These are phyloP conservation scores for Bisporella sp. DNA, from an alignment of 2,329 filamentous ascomycete species.

Conservation along the genomic window DNA sequence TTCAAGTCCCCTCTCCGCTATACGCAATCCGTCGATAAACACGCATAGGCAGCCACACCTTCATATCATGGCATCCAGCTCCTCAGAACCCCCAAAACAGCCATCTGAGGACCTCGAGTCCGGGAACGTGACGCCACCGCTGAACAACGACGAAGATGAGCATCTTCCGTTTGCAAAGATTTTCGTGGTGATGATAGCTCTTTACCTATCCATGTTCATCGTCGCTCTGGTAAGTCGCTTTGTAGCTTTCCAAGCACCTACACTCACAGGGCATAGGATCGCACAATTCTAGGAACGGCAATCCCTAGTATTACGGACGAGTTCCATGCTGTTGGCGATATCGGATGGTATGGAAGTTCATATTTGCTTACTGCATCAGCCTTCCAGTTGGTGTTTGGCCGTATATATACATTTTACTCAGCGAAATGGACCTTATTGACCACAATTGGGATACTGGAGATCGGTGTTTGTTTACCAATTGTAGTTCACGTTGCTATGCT, in stretches of 20 bases:
- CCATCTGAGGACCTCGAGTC: conserved; percentile 3
- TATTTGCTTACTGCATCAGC: conserved; percentile 30
- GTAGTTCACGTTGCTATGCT: background rate
- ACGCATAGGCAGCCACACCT: background rate
- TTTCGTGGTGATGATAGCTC: conserved; percentile 36
- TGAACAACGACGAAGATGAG: conserved; percentile 7
- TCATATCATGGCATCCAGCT: background rate
- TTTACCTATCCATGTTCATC: conserved; percentile 40
- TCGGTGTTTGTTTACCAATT: conserved; percentile 20
- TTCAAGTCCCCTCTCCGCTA: no score
- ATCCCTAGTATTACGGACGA: conserved; percentile 32
- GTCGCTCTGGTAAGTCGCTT: conserved; percentile 15
- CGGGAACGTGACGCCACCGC: background rate
- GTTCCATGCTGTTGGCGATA: conserved; percentile 34
- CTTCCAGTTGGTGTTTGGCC: conserved; percentile 23
- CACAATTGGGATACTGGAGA: conserved; percentile 28
- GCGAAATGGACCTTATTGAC: conserved; percentile 24
- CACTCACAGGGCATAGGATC: conserved; percentile 18
- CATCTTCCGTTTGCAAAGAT: conserved; percentile 18
- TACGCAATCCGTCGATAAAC: no score
- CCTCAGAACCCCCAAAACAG: background rate
- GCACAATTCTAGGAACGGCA: conserved; percentile 31
- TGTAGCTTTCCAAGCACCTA: conserved; percentile 1
- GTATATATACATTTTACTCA: conserved; percentile 27
- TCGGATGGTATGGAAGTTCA: conserved; percentile 38